A percentile compares a stretch with the other conserved stretches of the same genome.
These are phyloP conservation scores for Fusarium dimerum DNA, from an alignment of 2,329 filamentous ascomycete species.

Conservation along the genomic window DNA sequence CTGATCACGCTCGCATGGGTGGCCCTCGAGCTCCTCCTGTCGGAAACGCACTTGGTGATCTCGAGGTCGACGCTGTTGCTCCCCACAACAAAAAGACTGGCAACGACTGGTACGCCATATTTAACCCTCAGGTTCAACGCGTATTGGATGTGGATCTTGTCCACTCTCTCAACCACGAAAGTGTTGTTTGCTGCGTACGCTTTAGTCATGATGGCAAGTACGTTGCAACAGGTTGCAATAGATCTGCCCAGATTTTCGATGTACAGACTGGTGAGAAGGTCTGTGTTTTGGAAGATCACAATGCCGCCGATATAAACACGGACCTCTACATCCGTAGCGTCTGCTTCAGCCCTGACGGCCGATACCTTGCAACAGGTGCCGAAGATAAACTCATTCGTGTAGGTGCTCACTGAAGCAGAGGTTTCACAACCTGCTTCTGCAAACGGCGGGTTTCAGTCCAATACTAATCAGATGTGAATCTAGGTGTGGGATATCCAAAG, in stretches of 20 bases:
- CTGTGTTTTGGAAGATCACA: slow-evolving; percentile 86
- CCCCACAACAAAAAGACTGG: slow-evolving; percentile 86
- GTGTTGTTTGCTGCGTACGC: slow-evolving; percentile 95
- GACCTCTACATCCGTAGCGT: slow-evolving; percentile 97
- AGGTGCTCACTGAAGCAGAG: slow-evolving; percentile 39
- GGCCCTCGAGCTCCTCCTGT: slow-evolving; percentile 52
- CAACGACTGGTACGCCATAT: slow-evolving; percentile 93
- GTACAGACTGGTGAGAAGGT: slow-evolving; percentile 85
- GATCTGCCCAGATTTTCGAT: slow-evolving; percentile 99
- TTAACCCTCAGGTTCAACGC: slow-evolving; percentile 89
- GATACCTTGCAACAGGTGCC: slow-evolving; percentile 90
- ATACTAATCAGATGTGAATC: slow-evolving; percentile 12
- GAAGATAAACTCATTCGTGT: slow-evolving; percentile 97
- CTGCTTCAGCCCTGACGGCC: slow-evolving; percentile 96
- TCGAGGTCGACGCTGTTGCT: slow-evolving; percentile 83
- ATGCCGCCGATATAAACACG: slow-evolving; percentile 74
- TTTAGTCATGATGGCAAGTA: slow-evolving; percentile 97
- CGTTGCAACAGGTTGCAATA: slow-evolving; percentile 94
- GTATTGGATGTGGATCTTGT: slow-evolving; percentile 91
- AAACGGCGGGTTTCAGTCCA: not conserved
- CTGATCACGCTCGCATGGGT: slow-evolving; percentile 60
- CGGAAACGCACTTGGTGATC: slow-evolving; percentile 73
- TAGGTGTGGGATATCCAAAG: slow-evolving; percentile 93
- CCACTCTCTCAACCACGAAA: slow-evolving; percentile 90
- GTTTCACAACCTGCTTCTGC: not conserved